phyloP scores from a whole-genome alignment of 2,329 filamentous ascomycete genomes.

The Orbilia javanica region DNA sequence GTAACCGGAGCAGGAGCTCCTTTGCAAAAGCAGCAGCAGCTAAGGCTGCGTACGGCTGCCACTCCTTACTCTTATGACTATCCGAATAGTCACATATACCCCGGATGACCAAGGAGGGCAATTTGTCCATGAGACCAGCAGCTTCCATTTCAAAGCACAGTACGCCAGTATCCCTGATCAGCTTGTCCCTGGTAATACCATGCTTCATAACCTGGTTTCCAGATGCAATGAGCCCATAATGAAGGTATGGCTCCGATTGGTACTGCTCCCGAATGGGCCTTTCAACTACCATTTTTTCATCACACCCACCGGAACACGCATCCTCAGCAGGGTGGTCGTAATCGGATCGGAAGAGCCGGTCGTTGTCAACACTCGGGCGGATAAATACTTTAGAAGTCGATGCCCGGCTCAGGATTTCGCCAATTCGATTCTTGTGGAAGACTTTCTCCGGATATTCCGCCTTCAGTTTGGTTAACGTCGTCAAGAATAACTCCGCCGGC shows the following conservation, averaged over 20 bases:
- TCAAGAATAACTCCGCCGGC: constrained; percentile 25
- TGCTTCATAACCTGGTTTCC: constrained; percentile 48
- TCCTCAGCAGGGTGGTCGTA: constrained; percentile 2
- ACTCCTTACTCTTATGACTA: constrained; percentile 64
- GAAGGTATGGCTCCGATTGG: constrained; percentile 11
- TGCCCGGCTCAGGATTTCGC: neutral
- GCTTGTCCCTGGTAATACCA: constrained; percentile 35
- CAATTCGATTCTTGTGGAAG: neutral
- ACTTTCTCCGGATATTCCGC: neutral
- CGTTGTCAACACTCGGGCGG: neutral
- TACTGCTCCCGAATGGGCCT: neutral
- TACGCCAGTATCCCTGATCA: constrained; percentile 1
- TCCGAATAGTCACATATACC: constrained; percentile 67
- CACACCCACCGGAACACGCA: neutral
- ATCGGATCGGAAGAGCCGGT: neutral
- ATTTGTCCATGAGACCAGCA: constrained; percentile 30
- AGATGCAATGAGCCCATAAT: constrained; percentile 26
- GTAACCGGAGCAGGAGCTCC: constrained; percentile 41
- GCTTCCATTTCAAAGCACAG: constrained; percentile 64
- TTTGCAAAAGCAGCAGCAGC: constrained; percentile 63
- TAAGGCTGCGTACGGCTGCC: constrained; percentile 61
- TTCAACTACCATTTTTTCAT: neutral
- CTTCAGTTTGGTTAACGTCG: constrained; percentile 8
- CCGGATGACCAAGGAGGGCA: constrained; percentile 66
- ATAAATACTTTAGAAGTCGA: neutral